Evolutionary conservation across 352 stramenopile genomes (phyloP), one percentile per base, ranked within the genome.

Genomic region (Pythium inflatum): DNA sequence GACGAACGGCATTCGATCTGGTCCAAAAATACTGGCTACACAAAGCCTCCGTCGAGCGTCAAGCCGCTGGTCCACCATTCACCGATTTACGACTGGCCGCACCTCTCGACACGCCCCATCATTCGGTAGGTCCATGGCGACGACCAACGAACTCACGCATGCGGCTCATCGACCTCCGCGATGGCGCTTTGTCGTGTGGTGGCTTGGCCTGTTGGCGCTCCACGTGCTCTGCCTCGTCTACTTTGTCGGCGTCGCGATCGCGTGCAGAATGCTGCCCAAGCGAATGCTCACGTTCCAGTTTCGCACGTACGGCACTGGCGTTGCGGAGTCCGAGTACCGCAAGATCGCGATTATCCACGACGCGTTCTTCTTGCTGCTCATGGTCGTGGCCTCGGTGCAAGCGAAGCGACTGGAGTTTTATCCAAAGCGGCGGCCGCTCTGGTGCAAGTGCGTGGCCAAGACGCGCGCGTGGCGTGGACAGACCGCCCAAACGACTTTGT

Each of bases 281-380:
- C 51, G 34, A 11, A 53, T 22, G 7, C 36, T 63, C 27, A 36
- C 34, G 25, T 63, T 53, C 18, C 55, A 63, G 55, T 41, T 63
- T 18, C 22, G 24, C 3, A 63, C 55, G 20, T 63, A 50, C 40
- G 45, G 30, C 8, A 61, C 46, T 27, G 55, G 55, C 24, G 51
- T 63, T 22, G 24, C 25, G 5, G 22, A 25, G 20, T 34, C n/a
- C 25, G n/a, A 53, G 27, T 63, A 53, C 20, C 6, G 5, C 36
- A 45, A 24, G 9, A 50, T 63, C 40, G n/a, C 34, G 6, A 33
- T 4, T 20, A 36, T 34, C 38, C 55, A 63, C 55, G 34, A 63
- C 20, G 55, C 2, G 2, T 6, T 63, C 5, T 53, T 30, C 27
- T 25, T 63, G 6, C 36, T 63, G 24, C 24, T 53, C 36, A 63